Conservation (phyloP, 345 rosid species). For the Kernera saxatilis region DNA sequence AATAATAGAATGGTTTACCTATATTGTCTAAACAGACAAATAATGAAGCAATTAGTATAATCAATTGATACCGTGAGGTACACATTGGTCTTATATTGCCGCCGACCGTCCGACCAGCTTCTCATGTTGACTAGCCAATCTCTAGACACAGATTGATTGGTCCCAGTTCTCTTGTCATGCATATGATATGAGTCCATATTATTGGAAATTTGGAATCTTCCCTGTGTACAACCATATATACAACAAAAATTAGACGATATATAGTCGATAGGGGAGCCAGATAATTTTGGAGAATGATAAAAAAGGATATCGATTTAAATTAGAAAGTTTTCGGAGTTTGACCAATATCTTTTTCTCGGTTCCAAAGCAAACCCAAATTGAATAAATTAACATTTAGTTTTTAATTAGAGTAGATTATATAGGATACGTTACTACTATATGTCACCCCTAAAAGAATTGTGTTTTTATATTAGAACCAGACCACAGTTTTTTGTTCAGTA, state of each 20-base stretch:
- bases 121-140: slow-evolving; percentile 24
- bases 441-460: too few relatives aligned
- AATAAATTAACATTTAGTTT: neutral
- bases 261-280: neutral
- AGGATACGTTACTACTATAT: too few relatives aligned
- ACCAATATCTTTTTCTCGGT: neutral
- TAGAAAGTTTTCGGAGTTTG: neutral
- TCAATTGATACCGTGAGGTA: slow-evolving; percentile 9
- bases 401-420: neutral
- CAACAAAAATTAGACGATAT: neutral
- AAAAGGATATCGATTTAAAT: neutral
- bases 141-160: slow-evolving; percentile 2
- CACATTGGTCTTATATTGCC: slow-evolving; percentile 16
- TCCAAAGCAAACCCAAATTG: neutral
- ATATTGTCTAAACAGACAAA: neutral
- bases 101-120: slow-evolving; percentile 26
- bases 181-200: neutral
- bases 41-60: neutral
- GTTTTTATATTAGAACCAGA: too few relatives aligned
- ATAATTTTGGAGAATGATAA: neutral
- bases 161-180: slow-evolving; percentile 15
- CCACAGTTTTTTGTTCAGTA: neutral
- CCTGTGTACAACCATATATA: neutral
- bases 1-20: neutral
- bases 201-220: neutral